phyloP scores from a whole-genome alignment of 305 asterid species.

The Petunia hybrid region DNA sequence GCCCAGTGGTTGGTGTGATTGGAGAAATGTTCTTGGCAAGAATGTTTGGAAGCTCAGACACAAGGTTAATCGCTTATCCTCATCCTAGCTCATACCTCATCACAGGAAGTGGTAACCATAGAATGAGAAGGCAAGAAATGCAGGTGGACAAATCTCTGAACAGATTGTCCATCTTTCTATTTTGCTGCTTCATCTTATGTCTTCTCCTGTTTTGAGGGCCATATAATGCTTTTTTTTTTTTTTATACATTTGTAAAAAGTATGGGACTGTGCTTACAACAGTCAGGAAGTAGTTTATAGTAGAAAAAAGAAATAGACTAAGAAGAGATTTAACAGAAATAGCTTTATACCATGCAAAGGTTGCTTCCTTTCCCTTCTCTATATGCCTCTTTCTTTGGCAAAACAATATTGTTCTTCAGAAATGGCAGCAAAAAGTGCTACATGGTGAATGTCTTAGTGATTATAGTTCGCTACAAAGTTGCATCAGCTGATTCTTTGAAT shows the following conservation, averaged over 20 bases:
- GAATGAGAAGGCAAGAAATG: constrained; percentile 37
- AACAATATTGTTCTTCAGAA: neutral
- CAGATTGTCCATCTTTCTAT: constrained; percentile 37
- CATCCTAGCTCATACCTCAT: constrained; percentile 27
- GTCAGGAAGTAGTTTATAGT: constrained; percentile 9
- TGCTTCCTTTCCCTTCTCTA: neutral
- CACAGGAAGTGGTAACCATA: constrained; percentile 5
- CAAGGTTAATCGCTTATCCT: constrained; percentile 7
- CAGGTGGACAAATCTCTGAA: constrained; percentile 44
- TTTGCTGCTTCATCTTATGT: constrained; percentile 39
- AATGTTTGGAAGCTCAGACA: constrained; percentile 28
- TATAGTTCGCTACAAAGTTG: neutral
- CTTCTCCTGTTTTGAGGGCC: constrained; percentile 38
- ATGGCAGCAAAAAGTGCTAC: neutral
- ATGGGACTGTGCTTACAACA: neutral
- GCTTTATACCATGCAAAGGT: constrained; percentile 6
- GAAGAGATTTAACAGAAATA: constrained; percentile 18
- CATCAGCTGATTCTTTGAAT: neutral
- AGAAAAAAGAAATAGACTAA: neutral
- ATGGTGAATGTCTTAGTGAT: neutral
- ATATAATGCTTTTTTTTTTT: neutral
- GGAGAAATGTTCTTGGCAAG: constrained; percentile 31
- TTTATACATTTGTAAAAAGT: neutral
- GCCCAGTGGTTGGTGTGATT: constrained; percentile 23
- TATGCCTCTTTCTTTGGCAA: neutral